Base-by-base conservation (phyloP, 192 early-diverging fungal genomes). In the Dissophora globulifera region DNA sequence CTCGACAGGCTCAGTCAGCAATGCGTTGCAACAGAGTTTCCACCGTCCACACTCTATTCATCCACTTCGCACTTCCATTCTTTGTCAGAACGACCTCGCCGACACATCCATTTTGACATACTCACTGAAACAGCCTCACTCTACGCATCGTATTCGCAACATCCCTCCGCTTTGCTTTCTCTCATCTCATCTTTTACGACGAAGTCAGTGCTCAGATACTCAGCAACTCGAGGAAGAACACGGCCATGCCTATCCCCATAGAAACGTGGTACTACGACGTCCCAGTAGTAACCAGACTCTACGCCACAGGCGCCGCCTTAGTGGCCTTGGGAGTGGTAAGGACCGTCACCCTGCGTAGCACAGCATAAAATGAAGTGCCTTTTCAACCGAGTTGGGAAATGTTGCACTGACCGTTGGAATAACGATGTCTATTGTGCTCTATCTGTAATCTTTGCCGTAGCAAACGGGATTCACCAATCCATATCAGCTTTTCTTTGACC, bases 241-340 rank as follows among this genome's bases (percentile, higher is more conserved):
- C 11, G 13, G 35, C 35, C 52, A 88, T 88, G 87, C 79, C 87
- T 9, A 85, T 82, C 27, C 87, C 87, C 62, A 51, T 88, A 41
- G 95, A 96, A 72, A 91, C 92, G 29, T 97, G 95, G 94, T 98
- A 92, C 78, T 87, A 88, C 59, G 94, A 95, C 43, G 87, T 96
- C 2, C 96, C 96, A 19, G 61, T 87, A 31, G 86, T 95, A 20
- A 97, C 96, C 5, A 87, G 97, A 50, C 84, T 89, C 11, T 99
- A 95, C 74, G 76, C 95, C 29, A 97, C 96, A 13, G 88, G 87
- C 13, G 90, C 92, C 7, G 84, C 90, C 26, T 58, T 85, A 23
- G 84, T 91, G 0, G 95, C 93, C 11, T 65, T 98, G 41, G 93
- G 88, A 13, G 89, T 93, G 62, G 93, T 95, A 84, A 85, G 84